Base-by-base conservation (phyloP, 2,329 filamentous ascomycete species). In the Magnaporthiopsis incrustans region DNA sequence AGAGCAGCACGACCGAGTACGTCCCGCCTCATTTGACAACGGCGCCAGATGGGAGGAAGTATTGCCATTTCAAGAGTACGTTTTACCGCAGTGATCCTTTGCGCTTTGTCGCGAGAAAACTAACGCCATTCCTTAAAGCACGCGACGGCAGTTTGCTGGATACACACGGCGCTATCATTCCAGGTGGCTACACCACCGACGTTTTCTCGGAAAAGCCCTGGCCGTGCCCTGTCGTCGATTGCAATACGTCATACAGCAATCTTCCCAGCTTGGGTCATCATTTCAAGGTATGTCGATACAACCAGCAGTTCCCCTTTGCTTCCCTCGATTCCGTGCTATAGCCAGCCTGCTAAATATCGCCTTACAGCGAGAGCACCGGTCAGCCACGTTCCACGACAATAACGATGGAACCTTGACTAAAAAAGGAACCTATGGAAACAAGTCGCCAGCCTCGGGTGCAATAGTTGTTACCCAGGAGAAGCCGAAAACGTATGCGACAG, bases 361-460 rank as follows among this genome's bases (percentile, higher is more conserved):
- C 4, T 3, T 32, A 25, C n/a, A 62, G 61, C 22, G 6, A 18
- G 25, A 15, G 18, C 61, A 62, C 50, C 25, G 30, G 26, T 30
- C 50, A 25, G 38, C 27, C 56, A 57, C 61, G 6, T 62, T 56
- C 30, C 32, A 38, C 50, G 61, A 62, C 14, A 62, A 62, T n/a
- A 27, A 11, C 12, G 53, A 62, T 26, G 61, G 61, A 10, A 33
- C 53, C 15, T 27, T 62, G 35, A 35, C 61, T 15, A 11, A 50
- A n/a, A 15, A 32, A 12, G 50, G 30, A 25, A 25, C 61, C 10
- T 58, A 57, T 26, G 61, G 61, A 18, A 25, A 26, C 32, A n/a
- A 11, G 12, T 33, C 30, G 15, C 26, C 22, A 4, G 15, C 4
- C 4, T 18, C 25, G 22, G 2, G 18, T 57, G 12, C 12, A n/a